Evolutionary conservation across 352 stramenopile species (phyloP), one percentile per base, ranked within the genome.

Genomic region (Phytophthora pisi): DNA sequence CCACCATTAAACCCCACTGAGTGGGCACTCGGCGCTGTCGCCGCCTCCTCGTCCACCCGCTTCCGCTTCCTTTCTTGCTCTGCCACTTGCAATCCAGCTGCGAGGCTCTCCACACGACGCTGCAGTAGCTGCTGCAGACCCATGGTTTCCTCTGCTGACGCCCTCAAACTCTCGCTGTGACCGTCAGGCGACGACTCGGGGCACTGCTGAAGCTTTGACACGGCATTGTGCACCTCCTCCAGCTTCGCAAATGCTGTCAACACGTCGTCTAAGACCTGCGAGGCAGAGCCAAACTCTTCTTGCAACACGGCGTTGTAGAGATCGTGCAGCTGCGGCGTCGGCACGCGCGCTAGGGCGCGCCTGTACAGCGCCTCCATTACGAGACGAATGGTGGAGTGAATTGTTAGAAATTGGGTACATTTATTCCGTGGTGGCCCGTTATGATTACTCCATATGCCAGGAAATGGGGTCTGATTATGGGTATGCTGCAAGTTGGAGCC

Each of bases 211-310:
- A 68, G 43, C 51, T 60, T 42, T 0, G 55, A 54, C 26, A 69
- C 62, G 9, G 62, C 62, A 15, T 54, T 40, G 16, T 47, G 55
- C 30, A 70, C 26, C 49, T 70, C 62, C 49, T 51, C 38, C 55
- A 70, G 47, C 31, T 60, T 64, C 20, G 16, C 26, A 8, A 64
- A 60, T 2, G 62, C 54, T 30, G 51, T 28, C 8, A 15, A 8
- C 36, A 65, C 47, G 0, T 56, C 62, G 20, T 30, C 50, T 23
- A 70, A 9, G 7, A 23, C 11, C 5, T 34, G 8, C 3, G 15
- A 24, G 3, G 61, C 18, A 9, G 38, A 28, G 1, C 42, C 24
- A 9, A 65, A 51, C 16, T 70, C 55, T 7, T 64, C 54, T 6
- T 55, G 18, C 7, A 70, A 28, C 18, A 70, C 47, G 5, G 5